Evolutionary conservation across 768 basidiomycete species (phyloP).

Genomic region (Podaxis mareebaensis): DNA sequence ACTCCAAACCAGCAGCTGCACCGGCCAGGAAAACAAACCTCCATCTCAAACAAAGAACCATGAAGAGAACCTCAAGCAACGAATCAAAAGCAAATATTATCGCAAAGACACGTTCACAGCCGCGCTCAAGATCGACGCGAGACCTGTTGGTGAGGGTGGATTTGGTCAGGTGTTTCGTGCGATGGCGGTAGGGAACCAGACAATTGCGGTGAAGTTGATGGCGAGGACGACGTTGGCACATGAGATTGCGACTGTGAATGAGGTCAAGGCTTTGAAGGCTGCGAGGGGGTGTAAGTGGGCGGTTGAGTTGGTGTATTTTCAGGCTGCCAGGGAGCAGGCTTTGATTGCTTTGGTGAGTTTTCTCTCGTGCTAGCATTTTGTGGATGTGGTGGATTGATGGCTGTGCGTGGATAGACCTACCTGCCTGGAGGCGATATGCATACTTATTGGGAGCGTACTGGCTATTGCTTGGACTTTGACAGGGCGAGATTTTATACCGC

Average conservation of each 20-base stretch:
- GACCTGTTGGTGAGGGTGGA: slow-evolving; percentile 13
- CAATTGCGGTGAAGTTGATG: slow-evolving; percentile 10
- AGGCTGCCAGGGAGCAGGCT: slow-evolving; percentile 5
- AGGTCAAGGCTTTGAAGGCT: slow-evolving; percentile 9
- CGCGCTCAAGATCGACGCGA: slow-evolving; percentile 5
- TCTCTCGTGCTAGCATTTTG: background rate
- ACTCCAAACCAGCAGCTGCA: slow-evolving; percentile 2
- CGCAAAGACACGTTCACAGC: slow-evolving; percentile 11
- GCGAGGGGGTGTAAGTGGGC: slow-evolving; percentile 5
- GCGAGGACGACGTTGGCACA: slow-evolving; percentile 5
- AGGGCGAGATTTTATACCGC: slow-evolving; percentile 11
- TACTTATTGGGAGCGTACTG: slow-evolving; percentile 11
- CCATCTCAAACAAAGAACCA: background rate
- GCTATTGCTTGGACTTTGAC: slow-evolving; percentile 3
- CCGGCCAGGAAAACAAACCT: slow-evolving; percentile 3
- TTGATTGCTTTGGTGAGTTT: slow-evolving; percentile 10
- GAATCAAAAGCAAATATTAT: background rate
- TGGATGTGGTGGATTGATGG: background rate
- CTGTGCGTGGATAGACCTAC: background rate
- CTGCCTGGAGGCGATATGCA: slow-evolving; percentile 12
- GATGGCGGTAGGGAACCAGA: background rate
- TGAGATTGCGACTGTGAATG: slow-evolving; percentile 13
- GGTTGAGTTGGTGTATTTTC: slow-evolving; percentile 8
- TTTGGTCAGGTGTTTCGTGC: slow-evolving; percentile 14
- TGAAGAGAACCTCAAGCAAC: background rate